A percentile compares a stretch with the other conserved stretches of the same genome.
Evolutionary conservation across 805 yeast genomes (phyloP).

Genomic region (Lipomyces anomalus): DNA sequence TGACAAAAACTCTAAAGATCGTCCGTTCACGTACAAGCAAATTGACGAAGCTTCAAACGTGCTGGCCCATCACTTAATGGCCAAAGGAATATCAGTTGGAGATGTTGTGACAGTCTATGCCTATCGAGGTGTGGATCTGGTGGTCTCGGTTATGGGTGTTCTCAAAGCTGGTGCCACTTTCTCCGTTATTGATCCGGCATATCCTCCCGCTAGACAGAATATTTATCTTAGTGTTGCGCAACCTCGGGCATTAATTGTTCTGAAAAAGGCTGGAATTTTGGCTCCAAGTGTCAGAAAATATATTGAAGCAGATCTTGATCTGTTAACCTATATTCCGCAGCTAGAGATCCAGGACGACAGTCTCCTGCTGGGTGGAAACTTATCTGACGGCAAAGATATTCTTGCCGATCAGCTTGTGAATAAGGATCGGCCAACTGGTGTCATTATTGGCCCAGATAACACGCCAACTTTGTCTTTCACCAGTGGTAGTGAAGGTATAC

Average conservation of each 20-base stretch:
- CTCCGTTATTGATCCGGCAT: conserved; percentile 97
- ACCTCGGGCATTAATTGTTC: conserved; percentile 85
- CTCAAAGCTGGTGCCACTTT: conserved; percentile 98
- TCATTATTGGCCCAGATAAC: conserved; percentile 93
- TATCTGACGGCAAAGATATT: conserved; percentile 41
- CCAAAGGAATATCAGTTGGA: conserved; percentile 77
- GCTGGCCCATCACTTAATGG: conserved; percentile 80
- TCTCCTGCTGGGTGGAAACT: conserved; percentile 46
- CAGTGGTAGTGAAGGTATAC: conserved; percentile 96
- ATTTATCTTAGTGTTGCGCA: conserved; percentile 87
- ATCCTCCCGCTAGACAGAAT: conserved; percentile 97
- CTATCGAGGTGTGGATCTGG: conserved; percentile 92
- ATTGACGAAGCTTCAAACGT: conserved; percentile 90
- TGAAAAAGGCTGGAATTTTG: conserved; percentile 81
- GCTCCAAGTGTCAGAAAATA: conserved; percentile 74
- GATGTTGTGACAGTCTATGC: conserved; percentile 98
- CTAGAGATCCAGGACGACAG: conserved; percentile 77
- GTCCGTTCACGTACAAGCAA: conserved; percentile 77
- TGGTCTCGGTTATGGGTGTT: conserved; percentile 96
- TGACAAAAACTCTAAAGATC: conserved; percentile 43
- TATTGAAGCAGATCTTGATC: conserved; percentile 63
- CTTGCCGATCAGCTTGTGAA: conserved; percentile 43
- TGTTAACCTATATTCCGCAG: conserved; percentile 68
- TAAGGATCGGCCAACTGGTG: conserved; percentile 67
- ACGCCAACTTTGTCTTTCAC: conserved; percentile 96